Conservation (phyloP, 139 green algal genomes). For the Ettlia oleoabundans region DNA sequence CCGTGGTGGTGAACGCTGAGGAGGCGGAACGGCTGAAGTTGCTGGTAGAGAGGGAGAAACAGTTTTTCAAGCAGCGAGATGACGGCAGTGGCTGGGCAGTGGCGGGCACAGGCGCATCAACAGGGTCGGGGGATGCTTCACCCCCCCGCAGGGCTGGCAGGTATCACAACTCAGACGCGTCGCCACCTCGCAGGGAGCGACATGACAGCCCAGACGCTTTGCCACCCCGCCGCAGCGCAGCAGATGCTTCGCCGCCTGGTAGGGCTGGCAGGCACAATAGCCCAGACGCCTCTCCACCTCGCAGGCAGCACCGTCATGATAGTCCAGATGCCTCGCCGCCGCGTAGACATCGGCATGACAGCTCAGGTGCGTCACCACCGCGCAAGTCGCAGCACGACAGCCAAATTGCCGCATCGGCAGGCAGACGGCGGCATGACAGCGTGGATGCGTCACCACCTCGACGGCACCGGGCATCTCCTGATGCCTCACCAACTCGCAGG, state of each 20-base stretch:
- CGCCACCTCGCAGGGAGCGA: conserved; percentile 33
- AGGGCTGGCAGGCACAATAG: conserved; percentile 23
- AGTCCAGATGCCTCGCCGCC: conserved; percentile 41
- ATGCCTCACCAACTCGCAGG: conserved; percentile 1
- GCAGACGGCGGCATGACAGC: conserved; percentile 38
- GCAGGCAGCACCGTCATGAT: conserved; percentile 21
- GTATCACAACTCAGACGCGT: conserved; percentile 45
- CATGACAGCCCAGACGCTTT: conserved; percentile 44
- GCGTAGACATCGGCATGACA: conserved; percentile 32
- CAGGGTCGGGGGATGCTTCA: conserved; percentile 5
- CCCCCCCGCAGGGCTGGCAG: neutral
- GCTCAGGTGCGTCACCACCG: conserved; percentile 39
- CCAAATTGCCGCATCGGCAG: conserved; percentile 41
- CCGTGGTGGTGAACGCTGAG: conserved; percentile 73
- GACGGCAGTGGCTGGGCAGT: conserved; percentile 35
- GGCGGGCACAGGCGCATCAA: neutral
- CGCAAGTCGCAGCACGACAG: conserved; percentile 37
- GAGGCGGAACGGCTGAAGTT: conserved; percentile 58
- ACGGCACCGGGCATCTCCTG: conserved; percentile 22
- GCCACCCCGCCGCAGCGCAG: conserved; percentile 22
- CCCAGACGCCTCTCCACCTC: conserved; percentile 40
- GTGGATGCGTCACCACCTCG: conserved; percentile 49
- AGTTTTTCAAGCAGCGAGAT: conserved; percentile 3
- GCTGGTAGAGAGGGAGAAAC: conserved; percentile 54
- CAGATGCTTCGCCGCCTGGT: conserved; percentile 46